Evolutionary conservation across 805 yeast genomes (phyloP).

Genomic region (Candida railenensis): DNA sequence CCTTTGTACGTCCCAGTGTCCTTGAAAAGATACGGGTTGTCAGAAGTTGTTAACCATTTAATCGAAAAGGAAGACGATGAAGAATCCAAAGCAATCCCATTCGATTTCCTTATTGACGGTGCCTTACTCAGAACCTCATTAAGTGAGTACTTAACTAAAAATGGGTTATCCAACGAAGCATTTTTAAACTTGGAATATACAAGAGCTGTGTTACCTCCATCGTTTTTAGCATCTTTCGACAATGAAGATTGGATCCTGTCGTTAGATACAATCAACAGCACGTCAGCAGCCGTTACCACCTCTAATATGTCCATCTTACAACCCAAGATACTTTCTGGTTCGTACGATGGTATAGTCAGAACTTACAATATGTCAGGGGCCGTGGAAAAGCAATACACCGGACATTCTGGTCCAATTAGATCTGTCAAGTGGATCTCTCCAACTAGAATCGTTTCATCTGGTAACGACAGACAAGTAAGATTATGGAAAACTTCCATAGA

Average conservation of each 20-base stretch:
- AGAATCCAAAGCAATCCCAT: conserved; percentile 70
- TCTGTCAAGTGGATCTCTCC: conserved; percentile 77
- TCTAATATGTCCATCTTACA: conserved; percentile 27
- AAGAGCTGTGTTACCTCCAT: conserved; percentile 91
- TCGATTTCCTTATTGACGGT: conserved; percentile 89
- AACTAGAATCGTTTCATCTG: conserved; percentile 76
- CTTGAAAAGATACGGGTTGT: conserved; percentile 85
- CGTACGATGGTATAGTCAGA: conserved; percentile 93
- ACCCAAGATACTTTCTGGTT: conserved; percentile 75
- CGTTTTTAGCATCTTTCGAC: conserved; percentile 79
- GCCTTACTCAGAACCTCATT: conserved; percentile 74
- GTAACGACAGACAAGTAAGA: conserved; percentile 85
- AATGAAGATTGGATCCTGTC: conserved; percentile 97
- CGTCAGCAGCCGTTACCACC: conserved; percentile 18
- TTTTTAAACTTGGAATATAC: conserved; percentile 83
- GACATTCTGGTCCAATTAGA: conserved; percentile 86
- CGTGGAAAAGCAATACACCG: conserved; percentile 75
- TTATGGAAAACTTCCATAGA: conserved; percentile 71
- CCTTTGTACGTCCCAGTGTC: conserved; percentile 87
- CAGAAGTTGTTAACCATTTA: conserved; percentile 93
- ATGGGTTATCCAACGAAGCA: conserved; percentile 82
- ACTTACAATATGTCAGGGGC: conserved; percentile 82
- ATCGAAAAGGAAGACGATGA: conserved; percentile 42
- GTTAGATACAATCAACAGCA: conserved; percentile 50
- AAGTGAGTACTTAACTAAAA: conserved; percentile 70